Percentiles rank a stretch among this genome's conserved stretches.
Evolutionary conservation across 805 yeast genomes (phyloP).

Genomic region (Candida bentonensis): DNA sequence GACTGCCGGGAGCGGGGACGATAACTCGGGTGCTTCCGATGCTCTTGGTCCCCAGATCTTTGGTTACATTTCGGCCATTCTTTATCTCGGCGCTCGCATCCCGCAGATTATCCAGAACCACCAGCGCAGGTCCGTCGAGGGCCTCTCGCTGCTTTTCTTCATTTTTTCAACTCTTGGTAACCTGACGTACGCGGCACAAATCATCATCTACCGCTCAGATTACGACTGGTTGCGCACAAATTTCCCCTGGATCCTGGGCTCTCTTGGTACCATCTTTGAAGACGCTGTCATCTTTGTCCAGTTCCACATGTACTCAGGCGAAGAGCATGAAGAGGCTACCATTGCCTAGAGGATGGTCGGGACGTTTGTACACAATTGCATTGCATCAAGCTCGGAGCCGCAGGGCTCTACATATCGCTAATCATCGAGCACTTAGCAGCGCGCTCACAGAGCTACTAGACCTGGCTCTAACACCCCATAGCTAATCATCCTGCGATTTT

Average conservation of each 20-base stretch:
- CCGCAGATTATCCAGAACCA: constrained; percentile 84
- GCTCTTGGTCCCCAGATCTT: constrained; percentile 46
- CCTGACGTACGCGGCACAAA: constrained; percentile 61
- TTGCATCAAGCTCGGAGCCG: too few relatives aligned
- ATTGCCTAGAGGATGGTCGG: too few relatives aligned
- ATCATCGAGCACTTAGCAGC: too few relatives aligned
- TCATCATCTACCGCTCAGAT: constrained; percentile 51
- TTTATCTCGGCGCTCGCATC: constrained; percentile 59
- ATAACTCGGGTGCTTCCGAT: constrained; percentile 14
- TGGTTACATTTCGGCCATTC: constrained; percentile 55
- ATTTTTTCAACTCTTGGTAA: constrained; percentile 63
- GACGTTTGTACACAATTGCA: too few relatives aligned
- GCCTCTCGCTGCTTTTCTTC: constrained; percentile 73
- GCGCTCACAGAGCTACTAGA: too few relatives aligned
- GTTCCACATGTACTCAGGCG: constrained; percentile 39
- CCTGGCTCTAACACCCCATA: too few relatives aligned
- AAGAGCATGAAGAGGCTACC: background rate
- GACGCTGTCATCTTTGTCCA: constrained; percentile 53
- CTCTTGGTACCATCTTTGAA: constrained; percentile 63
- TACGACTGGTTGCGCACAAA: constrained; percentile 44
- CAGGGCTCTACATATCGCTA: too few relatives aligned
- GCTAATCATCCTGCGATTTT: too few relatives aligned
- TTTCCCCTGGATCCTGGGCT: constrained; percentile 66
- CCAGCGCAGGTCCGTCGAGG: constrained; percentile 63
- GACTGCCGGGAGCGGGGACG: constrained; percentile 12